Evolutionary conservation across 2,329 filamentous ascomycete genomes (phyloP).

Genomic region (Colletotrichum higginsianum): DNA sequence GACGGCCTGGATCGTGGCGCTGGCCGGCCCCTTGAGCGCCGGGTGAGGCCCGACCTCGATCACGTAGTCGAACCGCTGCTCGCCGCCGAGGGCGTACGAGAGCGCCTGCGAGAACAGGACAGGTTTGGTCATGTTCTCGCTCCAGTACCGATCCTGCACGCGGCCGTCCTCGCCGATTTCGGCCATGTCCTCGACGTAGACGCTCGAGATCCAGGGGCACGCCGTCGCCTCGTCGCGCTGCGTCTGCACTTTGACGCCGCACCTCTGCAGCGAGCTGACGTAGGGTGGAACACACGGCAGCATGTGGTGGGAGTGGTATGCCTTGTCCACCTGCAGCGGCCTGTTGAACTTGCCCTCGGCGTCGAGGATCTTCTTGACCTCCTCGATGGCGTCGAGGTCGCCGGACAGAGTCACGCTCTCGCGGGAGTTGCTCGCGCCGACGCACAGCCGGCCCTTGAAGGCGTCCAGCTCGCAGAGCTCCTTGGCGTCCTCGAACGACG

Average conservation of each 20-base stretch:
- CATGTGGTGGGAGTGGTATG: slow-evolving; percentile 53
- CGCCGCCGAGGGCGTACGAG: slow-evolving; percentile 30
- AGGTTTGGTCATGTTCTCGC: slow-evolving; percentile 47
- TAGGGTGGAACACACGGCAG: background rate
- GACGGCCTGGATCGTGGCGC: slow-evolving; percentile 46
- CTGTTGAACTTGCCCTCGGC: slow-evolving; percentile 42
- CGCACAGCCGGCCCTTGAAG: slow-evolving; percentile 39
- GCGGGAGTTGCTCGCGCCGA: slow-evolving; percentile 47
- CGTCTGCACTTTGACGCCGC: background rate
- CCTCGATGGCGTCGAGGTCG: slow-evolving; percentile 47
- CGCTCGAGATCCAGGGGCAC: slow-evolving; percentile 4
- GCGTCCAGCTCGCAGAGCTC: slow-evolving; percentile 5
- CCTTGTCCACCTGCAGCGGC: slow-evolving; percentile 47
- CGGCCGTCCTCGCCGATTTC: no score
- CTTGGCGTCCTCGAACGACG: slow-evolving; percentile 42
- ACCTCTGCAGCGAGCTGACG: background rate
- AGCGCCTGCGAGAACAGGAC: slow-evolving; percentile 48
- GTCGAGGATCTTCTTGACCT: slow-evolving; percentile 44
- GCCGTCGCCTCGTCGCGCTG: background rate
- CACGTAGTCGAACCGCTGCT: slow-evolving; percentile 28
- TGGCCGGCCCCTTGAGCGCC: slow-evolving; percentile 56
- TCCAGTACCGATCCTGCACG: slow-evolving; percentile 47
- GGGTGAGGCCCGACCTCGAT: slow-evolving; percentile 56
- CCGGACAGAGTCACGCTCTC: slow-evolving; percentile 47
- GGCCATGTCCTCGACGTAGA: background rate